Percentiles rank a stretch among this genome's conserved stretches.
Conservation (phyloP, 2,329 filamentous ascomycete species). For the Gnomoniopsis smithogilvyi region DNA sequence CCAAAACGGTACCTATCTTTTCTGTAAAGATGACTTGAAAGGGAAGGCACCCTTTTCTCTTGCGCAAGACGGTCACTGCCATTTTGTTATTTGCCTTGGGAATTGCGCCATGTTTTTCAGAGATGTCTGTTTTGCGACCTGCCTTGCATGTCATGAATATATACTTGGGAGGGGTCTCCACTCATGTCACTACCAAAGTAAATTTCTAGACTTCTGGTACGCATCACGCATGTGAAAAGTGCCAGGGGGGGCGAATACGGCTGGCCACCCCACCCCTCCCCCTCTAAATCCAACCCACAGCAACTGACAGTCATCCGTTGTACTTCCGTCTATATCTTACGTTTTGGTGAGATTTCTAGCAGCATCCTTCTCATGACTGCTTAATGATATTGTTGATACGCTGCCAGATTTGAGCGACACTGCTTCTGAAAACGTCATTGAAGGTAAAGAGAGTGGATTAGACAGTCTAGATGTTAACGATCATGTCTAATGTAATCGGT, state of each 20-base stretch:
- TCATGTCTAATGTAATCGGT: conserved; percentile 13
- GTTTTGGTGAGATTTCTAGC: background rate
- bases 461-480: conserved; percentile 14
- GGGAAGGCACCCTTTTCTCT: background rate
- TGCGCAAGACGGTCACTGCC: background rate
- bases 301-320: background rate
- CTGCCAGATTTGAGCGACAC: background rate
- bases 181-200: background rate
- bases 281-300: background rate
- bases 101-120: background rate
- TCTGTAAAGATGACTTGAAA: background rate
- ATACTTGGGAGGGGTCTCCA: background rate
- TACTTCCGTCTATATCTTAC: background rate
- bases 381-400: no score
- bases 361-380: background rate
- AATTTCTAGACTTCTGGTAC: no score
- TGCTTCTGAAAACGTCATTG: background rate
- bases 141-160: background rate
- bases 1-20: no score
- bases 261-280: no score
- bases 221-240: background rate
- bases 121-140: background rate
- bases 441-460: conserved; percentile 15
- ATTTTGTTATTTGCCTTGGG: background rate
- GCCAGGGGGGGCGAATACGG: no score